phyloP scores from a whole-genome alignment of 2,329 filamentous ascomycete genomes.

The Triangularia setosa region DNA sequence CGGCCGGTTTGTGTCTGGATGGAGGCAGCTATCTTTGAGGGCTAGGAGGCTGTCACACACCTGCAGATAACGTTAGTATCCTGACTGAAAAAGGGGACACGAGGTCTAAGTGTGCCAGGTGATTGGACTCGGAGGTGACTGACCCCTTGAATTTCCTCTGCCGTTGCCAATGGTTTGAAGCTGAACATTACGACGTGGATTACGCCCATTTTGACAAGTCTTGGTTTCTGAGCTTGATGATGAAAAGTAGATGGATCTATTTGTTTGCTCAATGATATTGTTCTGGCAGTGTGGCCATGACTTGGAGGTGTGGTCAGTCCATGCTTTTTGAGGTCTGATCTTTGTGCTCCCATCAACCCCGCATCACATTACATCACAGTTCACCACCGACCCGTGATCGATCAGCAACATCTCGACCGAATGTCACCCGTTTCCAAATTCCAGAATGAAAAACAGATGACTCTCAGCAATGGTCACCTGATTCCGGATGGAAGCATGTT shows the following conservation, averaged over 20 bases:
- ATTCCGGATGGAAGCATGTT: neutral
- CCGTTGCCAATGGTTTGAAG: conserved; percentile 51
- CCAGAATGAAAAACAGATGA: no score
- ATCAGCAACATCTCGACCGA: neutral
- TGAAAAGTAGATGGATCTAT: neutral
- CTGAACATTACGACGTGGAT: conserved; percentile 67
- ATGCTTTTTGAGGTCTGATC: neutral
- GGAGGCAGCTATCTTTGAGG: conserved; percentile 57
- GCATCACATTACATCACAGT: neutral
- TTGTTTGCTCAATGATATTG: neutral
- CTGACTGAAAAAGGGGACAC: neutral
- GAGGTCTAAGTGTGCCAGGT: neutral
- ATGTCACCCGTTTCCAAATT: neutral
- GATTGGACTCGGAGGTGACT: conserved; percentile 23
- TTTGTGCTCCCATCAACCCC: neutral
- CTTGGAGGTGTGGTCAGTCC: neutral
- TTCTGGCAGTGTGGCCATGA: neutral
- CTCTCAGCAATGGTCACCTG: neutral
- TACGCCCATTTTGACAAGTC: conserved; percentile 49
- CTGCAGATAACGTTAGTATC: conserved; percentile 21
- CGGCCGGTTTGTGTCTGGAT: conserved; percentile 53
- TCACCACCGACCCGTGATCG: neutral
- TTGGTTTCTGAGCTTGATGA: neutral
- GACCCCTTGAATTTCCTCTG: conserved; percentile 54
- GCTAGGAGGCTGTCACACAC: conserved; percentile 37